Conservation (phyloP, 495 filamentous ascomycete genomes). For the Hypoxylon intermedium region DNA sequence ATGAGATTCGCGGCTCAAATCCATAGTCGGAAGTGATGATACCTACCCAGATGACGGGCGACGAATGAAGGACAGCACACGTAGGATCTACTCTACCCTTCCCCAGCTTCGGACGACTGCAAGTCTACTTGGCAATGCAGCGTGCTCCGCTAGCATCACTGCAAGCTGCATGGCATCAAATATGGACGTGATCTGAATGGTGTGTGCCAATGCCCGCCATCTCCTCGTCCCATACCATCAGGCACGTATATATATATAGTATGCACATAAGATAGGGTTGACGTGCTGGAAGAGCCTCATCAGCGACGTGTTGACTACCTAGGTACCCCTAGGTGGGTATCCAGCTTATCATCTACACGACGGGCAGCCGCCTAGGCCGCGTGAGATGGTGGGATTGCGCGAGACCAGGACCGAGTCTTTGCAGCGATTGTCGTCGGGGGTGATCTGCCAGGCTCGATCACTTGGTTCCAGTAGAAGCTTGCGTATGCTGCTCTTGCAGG, state of each 20-base stretch:
- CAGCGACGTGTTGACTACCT: conserved; percentile 6
- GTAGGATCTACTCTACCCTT: conserved; percentile 15
- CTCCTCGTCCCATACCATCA: conserved; percentile 10
- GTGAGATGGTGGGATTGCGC: not conserved
- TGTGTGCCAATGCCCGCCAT: conserved; percentile 36
- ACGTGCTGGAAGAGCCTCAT: conserved; percentile 34
- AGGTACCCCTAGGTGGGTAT: too few species aligned
- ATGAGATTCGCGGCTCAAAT: not conserved
- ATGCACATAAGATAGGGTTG: conserved; percentile 22
- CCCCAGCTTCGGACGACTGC: conserved; percentile 30
- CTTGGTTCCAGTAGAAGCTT: conserved; percentile 26
- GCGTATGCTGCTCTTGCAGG: conserved; percentile 34
- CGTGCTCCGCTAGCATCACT: conserved; percentile 28
- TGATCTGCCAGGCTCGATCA: conserved; percentile 28
- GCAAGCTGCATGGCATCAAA: conserved; percentile 34
- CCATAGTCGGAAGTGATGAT: not conserved
- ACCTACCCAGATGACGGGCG: not conserved
- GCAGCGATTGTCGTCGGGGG: conserved; percentile 18
- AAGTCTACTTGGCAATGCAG: conserved; percentile 35
- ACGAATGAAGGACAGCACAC: not conserved
- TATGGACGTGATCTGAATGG: conserved; percentile 17
- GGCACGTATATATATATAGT: not conserved
- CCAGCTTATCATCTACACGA: not conserved
- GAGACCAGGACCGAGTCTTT: not conserved
- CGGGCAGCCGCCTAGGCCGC: not conserved